These are phyloP conservation scores for Begonia fuchsioides DNA, from an alignment of 306 rosid species.

Conservation along the genomic window DNA sequence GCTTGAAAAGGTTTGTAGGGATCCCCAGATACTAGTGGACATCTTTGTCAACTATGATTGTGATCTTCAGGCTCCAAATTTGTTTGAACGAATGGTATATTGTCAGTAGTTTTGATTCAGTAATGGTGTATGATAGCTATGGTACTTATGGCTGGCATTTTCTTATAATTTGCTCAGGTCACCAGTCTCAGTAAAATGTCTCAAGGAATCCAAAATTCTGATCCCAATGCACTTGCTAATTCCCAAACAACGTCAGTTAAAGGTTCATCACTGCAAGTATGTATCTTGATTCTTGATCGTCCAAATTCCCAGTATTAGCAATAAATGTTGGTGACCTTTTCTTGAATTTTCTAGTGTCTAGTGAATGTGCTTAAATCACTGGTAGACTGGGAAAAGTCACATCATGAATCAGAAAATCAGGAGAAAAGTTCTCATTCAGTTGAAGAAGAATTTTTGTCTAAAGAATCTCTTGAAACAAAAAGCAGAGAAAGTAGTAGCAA, in stretches of 20 bases:
- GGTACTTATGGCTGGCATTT: neutral
- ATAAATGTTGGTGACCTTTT: conserved; percentile 17
- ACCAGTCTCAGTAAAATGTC: conserved; percentile 79
- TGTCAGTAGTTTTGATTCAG: conserved; percentile 2
- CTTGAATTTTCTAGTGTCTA: conserved; percentile 58
- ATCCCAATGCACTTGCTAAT: conserved; percentile 60
- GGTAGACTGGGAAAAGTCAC: conserved; percentile 90
- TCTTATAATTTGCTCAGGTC: conserved; percentile 28
- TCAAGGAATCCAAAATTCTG: conserved; percentile 70
- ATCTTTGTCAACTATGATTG: conserved; percentile 97
- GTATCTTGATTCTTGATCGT: conserved; percentile 24
- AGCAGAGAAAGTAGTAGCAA: conserved; percentile 52
- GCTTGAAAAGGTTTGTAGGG: conserved; percentile 90
- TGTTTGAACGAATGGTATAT: conserved; percentile 94
- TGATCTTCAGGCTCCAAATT: conserved; percentile 98
- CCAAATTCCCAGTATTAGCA: conserved; percentile 7
- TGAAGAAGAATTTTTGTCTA: conserved; percentile 45
- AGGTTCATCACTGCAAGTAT: conserved; percentile 95
- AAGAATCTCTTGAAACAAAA: conserved; percentile 56
- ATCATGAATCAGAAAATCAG: conserved; percentile 38
- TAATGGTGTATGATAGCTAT: conserved; percentile 9
- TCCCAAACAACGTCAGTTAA: conserved; percentile 68
- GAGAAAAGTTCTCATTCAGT: conserved; percentile 18
- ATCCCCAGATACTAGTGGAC: conserved; percentile 97
- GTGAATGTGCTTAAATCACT: conserved; percentile 91